These are phyloP conservation scores for Arabidopsis suecica DNA, from an alignment of 345 rosid species.

Conservation along the genomic window DNA sequence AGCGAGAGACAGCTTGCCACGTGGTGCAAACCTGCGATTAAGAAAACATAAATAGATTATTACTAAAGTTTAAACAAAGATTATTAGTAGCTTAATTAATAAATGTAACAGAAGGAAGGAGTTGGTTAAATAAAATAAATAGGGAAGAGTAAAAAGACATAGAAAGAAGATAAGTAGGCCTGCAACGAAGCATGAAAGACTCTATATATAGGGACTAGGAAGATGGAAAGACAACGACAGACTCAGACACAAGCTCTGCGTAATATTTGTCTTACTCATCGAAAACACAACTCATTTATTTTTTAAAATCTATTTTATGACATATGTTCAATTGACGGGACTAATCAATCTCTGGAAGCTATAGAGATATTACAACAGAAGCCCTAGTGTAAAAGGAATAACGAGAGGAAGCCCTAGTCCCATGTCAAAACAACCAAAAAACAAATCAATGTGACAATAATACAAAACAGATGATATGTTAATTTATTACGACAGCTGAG, in stretches of 20 bases:
- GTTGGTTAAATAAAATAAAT: not conserved
- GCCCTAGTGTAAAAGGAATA: slow-evolving; percentile 42
- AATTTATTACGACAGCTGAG: slow-evolving; percentile 27
- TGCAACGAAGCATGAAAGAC: slow-evolving; percentile 41
- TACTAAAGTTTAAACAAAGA: not conserved
- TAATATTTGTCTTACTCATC: slow-evolving; percentile 29
- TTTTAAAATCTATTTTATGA: not conserved
- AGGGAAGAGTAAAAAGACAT: slow-evolving; percentile 12
- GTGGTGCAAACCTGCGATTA: slow-evolving; percentile 77
- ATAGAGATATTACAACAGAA: slow-evolving; percentile 19
- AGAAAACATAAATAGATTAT: not conserved
- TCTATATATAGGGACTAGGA: slow-evolving; percentile 44
- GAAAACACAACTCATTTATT: slow-evolving; percentile 18
- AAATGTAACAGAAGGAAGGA: not conserved
- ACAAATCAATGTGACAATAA: not conserved
- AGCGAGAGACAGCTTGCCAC: slow-evolving; percentile 85
- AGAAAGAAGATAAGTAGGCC: slow-evolving; percentile 49
- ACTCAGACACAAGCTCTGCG: slow-evolving; percentile 47
- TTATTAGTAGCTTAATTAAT: slow-evolving; percentile 9
- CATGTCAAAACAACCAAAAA: slow-evolving; percentile 6
- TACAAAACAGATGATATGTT: slow-evolving; percentile 22
- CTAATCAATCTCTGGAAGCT: slow-evolving; percentile 43
- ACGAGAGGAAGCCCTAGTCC: slow-evolving; percentile 35
- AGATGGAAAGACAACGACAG: slow-evolving; percentile 43
- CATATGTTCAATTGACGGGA: slow-evolving; percentile 39